Evolutionary conservation across 2,329 filamentous ascomycete species (phyloP).

Genomic region (Fusarium lyarnte): DNA sequence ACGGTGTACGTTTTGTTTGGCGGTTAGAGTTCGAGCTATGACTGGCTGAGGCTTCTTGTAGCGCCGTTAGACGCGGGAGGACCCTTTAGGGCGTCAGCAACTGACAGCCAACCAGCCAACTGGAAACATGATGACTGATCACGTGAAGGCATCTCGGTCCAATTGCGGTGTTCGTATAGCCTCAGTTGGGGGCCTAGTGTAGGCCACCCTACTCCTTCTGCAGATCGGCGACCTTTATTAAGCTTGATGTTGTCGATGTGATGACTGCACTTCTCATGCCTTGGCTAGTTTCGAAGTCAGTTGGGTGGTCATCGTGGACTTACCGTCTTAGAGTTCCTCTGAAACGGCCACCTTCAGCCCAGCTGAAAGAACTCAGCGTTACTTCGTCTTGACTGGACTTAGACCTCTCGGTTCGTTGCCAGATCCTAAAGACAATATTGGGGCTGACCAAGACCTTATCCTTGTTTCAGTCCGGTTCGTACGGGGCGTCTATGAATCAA

Average conservation of each 20-base stretch:
- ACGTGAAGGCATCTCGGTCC: conserved; percentile 20
- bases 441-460: not conserved
- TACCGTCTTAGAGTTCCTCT: conserved; percentile 4
- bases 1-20: conserved; percentile 30
- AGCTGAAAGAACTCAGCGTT: conserved; percentile 24
- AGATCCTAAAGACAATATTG: conserved; percentile 13
- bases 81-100: conserved; percentile 20
- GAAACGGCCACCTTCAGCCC: conserved; percentile 8
- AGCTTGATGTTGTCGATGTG: conserved; percentile 15
- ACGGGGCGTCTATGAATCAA: conserved; percentile 3
- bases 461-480: conserved; percentile 17
- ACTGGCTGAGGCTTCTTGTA: conserved; percentile 36
- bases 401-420: conserved; percentile 26
- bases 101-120: conserved; percentile 30
- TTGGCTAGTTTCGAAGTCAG: conserved; percentile 28
- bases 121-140: conserved; percentile 2
- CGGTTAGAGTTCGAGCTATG: conserved; percentile 38
- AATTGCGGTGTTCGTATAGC: conserved; percentile 24
- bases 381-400: not conserved
- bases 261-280: not conserved
- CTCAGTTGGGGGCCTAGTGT: conserved; percentile 17
- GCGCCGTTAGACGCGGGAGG: conserved; percentile 34
- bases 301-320: conserved; percentile 1
- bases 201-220: conserved; percentile 1
- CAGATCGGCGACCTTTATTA: conserved; percentile 26